phyloP scores from a whole-genome alignment of 257 asterid species.

The Agastache rugosa region DNA sequence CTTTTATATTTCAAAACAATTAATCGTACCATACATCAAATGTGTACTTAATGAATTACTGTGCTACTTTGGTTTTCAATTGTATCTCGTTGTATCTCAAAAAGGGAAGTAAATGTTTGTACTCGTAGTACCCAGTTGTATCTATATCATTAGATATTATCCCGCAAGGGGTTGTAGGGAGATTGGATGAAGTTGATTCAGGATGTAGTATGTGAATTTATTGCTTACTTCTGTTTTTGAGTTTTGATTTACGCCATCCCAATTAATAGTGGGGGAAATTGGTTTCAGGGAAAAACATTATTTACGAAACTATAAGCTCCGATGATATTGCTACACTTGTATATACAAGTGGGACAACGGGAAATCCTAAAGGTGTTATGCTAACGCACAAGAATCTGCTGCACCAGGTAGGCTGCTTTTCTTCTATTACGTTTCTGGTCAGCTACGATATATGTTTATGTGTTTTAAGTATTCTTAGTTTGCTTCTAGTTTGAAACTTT shows the following conservation, averaged over 20 bases:
- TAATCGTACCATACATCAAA: neutral
- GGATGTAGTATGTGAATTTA: neutral
- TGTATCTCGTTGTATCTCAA: neutral
- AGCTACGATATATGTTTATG: neutral
- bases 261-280: constrained; percentile 21
- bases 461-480: neutral
- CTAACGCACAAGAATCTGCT: constrained; percentile 89
- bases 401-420: constrained; percentile 71
- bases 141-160: neutral
- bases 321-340: constrained; percentile 85
- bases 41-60: neutral
- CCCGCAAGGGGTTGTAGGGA: constrained; percentile 6
- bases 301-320: constrained; percentile 65
- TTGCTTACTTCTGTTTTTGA: constrained; percentile 14
- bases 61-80: neutral
- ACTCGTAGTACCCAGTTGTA: constrained; percentile 13
- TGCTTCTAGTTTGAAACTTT: neutral
- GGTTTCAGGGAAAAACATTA: constrained; percentile 60
- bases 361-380: constrained; percentile 96
- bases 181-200: constrained; percentile 25
- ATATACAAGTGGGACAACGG: constrained; percentile 96
- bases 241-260: constrained; percentile 17
- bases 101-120: neutral
- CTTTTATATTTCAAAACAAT: neutral
- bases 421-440: constrained; percentile 18